Conservation (phyloP, 345 rosid genomes). For the Salix udensis region DNA sequence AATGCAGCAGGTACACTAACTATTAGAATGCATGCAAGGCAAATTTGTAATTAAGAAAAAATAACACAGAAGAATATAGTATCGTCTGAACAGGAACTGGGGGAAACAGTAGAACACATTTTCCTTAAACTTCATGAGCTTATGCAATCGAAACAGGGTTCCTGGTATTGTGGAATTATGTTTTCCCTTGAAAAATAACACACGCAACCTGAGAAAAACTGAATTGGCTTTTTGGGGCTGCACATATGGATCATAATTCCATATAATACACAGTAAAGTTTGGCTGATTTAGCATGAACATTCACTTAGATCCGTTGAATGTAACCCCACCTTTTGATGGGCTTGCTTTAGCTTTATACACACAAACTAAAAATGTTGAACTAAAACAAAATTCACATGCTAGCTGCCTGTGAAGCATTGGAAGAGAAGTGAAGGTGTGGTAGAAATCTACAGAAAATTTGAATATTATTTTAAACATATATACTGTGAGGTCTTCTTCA, state of each 20-base stretch:
- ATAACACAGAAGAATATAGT: not conserved
- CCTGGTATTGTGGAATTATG: not conserved
- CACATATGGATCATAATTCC: not conserved
- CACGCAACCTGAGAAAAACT: not conserved
- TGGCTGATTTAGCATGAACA: not conserved
- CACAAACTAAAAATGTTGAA: not conserved
- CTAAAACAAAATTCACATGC: not conserved
- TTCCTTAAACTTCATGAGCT: not conserved
- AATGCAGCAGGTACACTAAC: slow-evolving; percentile 27
- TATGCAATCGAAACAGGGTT: not conserved
- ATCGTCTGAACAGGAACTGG: not conserved
- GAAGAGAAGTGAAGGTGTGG: too few relatives aligned
- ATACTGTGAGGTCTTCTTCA: too few relatives aligned
- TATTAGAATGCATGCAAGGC: not conserved
- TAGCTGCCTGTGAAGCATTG: not conserved
- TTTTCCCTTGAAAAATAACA: not conserved
- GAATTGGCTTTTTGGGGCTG: not conserved
- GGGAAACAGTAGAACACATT: not conserved
- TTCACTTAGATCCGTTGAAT: not conserved
- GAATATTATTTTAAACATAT: too few relatives aligned
- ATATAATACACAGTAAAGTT: not conserved
- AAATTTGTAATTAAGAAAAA: not conserved
- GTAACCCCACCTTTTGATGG: not conserved
- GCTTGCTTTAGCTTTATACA: not conserved
- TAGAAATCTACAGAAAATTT: too few relatives aligned